Conservation (phyloP, 2,329 filamentous ascomycete species). For the Byssoonygena ceratinophila region DNA sequence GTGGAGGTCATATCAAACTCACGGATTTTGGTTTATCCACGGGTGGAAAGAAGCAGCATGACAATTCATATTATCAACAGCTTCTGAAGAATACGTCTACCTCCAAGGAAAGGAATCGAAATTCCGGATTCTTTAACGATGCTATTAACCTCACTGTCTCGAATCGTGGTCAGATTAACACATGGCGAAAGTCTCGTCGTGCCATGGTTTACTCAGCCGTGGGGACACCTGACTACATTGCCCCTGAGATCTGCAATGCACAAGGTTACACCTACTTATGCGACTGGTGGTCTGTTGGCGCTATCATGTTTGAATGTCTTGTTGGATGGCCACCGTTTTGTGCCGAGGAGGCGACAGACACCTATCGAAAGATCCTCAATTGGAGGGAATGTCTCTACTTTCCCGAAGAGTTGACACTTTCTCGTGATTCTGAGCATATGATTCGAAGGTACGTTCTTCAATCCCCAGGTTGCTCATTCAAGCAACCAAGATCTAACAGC, state of each 20-base stretch:
- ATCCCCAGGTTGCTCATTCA: background rate
- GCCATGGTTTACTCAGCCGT: conserved; percentile 98
- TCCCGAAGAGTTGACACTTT: conserved; percentile 85
- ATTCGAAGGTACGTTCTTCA: conserved; percentile 63
- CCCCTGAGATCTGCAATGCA: conserved; percentile 93
- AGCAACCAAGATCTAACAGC: background rate
- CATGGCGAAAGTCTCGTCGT: conserved; percentile 90
- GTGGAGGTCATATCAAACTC: conserved; percentile 92
- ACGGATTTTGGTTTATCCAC: conserved; percentile 97
- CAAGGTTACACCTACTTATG: conserved; percentile 94
- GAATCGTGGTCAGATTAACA: conserved; percentile 96
- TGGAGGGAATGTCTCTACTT: conserved; percentile 95
- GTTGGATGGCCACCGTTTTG: conserved; percentile 99
- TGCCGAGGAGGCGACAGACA: conserved; percentile 92
- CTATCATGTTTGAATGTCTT: conserved; percentile 99
- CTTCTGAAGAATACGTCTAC: conserved; percentile 70
- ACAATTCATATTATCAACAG: conserved; percentile 97
- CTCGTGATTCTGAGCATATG: conserved; percentile 78
- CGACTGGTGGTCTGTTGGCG: conserved; percentile 98
- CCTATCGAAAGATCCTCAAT: conserved; percentile 98
- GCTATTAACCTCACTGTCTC: conserved; percentile 97
- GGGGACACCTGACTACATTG: conserved; percentile 96
- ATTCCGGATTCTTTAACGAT: conserved; percentile 80
- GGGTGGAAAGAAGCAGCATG: conserved; percentile 94
- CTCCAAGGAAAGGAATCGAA: conserved; percentile 64